Conservation (phyloP, 345 rosid species). For the Luvunga scandens region DNA sequence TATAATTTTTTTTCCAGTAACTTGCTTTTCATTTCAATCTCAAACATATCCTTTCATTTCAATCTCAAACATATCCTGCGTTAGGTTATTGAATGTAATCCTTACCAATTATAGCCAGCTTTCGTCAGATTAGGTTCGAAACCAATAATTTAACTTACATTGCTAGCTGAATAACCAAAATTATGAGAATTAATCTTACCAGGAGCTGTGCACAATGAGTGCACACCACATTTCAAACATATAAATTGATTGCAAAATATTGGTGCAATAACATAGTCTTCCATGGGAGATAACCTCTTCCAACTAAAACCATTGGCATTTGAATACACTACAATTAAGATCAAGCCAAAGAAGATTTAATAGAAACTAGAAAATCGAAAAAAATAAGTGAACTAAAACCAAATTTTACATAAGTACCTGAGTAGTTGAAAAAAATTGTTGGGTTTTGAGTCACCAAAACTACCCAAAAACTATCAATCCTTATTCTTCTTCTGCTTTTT, state of each 20-base stretch:
- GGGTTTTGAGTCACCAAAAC: not conserved
- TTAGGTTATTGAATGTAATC: too few species aligned
- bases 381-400: not conserved
- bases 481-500: conserved; percentile 29
- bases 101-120: not conserved
- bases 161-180: not conserved
- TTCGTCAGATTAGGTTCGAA: not conserved
- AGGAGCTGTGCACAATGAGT: not conserved
- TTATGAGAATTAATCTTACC: not conserved
- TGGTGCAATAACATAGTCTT: not conserved
- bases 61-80: too few species aligned
- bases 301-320: not conserved
- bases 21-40: too few species aligned
- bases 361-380: not conserved
- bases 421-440: conserved; percentile 4
- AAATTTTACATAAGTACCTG: conserved; percentile 5
- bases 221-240: not conserved
- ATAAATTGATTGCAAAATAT: not conserved
- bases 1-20: too few species aligned
- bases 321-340: not conserved
- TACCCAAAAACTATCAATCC: not conserved
- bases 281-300: not conserved
- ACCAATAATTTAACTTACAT: not conserved
- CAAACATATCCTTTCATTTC: too few species aligned
- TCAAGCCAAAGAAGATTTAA: not conserved